Base-by-base conservation (phyloP, 495 filamentous ascomycete genomes). In the Entonaema liquescens region DNA sequence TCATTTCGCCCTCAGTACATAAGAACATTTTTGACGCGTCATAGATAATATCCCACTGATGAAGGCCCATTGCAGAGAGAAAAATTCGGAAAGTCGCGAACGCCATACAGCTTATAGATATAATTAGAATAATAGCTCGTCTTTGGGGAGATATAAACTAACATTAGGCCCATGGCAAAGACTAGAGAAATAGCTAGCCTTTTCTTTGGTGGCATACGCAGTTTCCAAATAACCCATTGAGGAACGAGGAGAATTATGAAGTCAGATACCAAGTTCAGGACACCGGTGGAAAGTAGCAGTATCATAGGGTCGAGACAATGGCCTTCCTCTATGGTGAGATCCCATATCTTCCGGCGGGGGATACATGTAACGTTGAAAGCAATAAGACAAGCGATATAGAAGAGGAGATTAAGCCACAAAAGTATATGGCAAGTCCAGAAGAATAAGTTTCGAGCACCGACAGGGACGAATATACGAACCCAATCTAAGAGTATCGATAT, bases 351-450 rank as follows among this genome's bases (percentile, higher is more conserved):
- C 25, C 8, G 15, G 15, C 26, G 31, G 15, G 29, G 26, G 8
- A 1, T 56, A 13, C 53, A 56, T 33, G n/a, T 19, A 5, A 8
- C 33, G 6, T 56, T 25, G 7, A 56, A 26, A 7, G 53, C 12
- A 17, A 38, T 36, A 8, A 57, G 17, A 25, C 13, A 12, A 11
- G 31, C 13, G 13, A 57, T 5, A 38, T 38, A 38, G 38, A 57
- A 57, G 5, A 35, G 8, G 1, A 23, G 15, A 11, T 57, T 57
- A n/a, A 38, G 33, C n/a, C 33, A 29, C 3, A 38, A 13, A 5
- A 57, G 54, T 21, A 35, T n/a, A 12, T 57, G 54, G 28, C 54
- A 57, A 11, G 33, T 57, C 54, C 54, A 57, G 28, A 29, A 57
- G 54, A 57, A 57, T 17, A 9, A 25, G n/a, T 57, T 57, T 36